Conservation (phyloP, 1,284 basidiomycete species). For the Leccinum ambiguum region DNA sequence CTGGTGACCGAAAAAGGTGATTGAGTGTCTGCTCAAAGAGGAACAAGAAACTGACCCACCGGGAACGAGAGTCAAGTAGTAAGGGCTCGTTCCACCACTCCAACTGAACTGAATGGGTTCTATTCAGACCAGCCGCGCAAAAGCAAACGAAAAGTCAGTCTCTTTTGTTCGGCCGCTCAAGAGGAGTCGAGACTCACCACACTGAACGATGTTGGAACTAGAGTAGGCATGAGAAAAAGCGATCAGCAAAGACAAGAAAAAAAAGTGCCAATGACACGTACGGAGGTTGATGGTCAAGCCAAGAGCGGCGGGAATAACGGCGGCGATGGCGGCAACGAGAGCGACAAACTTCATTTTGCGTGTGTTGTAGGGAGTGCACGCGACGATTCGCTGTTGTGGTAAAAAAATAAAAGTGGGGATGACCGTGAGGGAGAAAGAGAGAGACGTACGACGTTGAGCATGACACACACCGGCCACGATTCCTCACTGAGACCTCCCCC, state of each 20-base stretch:
- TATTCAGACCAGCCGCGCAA: slow-evolving; percentile 24
- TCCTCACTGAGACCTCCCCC: no score
- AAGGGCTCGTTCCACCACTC: slow-evolving; percentile 57
- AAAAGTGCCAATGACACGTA: slow-evolving; percentile 37
- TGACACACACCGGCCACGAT: no score
- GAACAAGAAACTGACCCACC: accelerated
- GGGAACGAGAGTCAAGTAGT: slow-evolving; percentile 38
- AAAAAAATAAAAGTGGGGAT: not conserved
- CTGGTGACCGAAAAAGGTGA: slow-evolving; percentile 32
- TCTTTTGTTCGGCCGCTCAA: not conserved
- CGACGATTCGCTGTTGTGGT: slow-evolving; percentile 16
- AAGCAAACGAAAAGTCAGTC: not conserved
- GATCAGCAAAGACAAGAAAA: not conserved
- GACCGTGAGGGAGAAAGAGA: not conserved
- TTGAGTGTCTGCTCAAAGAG: not conserved
- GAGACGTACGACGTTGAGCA: not conserved
- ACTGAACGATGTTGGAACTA: slow-evolving; percentile 46
- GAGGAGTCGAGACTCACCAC: slow-evolving; percentile 43
- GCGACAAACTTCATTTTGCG: slow-evolving; percentile 53
- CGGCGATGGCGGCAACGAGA: slow-evolving; percentile 43
- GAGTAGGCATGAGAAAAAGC: slow-evolving; percentile 1
- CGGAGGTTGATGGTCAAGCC: slow-evolving; percentile 68
- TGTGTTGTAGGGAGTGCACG: slow-evolving; percentile 21
- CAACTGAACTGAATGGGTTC: slow-evolving; percentile 62
- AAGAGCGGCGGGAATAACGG: slow-evolving; percentile 45